Evolutionary conservation across 75 land plant genomes (phyloP).

Genomic region (Pinus tabuliformis): DNA sequence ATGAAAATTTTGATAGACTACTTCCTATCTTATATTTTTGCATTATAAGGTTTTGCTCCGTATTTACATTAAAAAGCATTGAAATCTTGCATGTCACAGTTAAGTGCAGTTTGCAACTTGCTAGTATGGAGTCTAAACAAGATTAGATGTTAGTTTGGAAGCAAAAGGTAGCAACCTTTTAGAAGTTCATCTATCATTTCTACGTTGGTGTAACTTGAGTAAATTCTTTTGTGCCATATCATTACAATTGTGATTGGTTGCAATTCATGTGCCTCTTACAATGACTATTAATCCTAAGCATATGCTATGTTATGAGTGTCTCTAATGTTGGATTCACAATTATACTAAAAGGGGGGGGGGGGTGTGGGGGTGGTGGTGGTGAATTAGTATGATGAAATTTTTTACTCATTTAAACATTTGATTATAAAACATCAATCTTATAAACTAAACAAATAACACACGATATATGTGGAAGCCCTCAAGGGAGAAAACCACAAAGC

Average conservation of each 20-base stretch:
- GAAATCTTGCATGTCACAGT: neutral
- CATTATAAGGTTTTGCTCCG: too few species aligned
- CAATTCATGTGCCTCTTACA: neutral
- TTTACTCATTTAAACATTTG: too few species aligned
- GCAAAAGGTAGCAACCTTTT: neutral
- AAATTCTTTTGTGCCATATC: neutral
- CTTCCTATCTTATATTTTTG: neutral
- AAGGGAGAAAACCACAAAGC: too few species aligned
- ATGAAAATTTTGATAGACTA: neutral
- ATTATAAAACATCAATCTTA: too few species aligned
- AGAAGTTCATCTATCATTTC: neutral
- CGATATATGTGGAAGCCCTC: too few species aligned
- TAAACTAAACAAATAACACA: too few species aligned
- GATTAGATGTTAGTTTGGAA: neutral
- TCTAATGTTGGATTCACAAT: too few species aligned
- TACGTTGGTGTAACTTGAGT: neutral
- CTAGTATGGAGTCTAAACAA: too few species aligned
- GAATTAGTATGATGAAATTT: too few species aligned
- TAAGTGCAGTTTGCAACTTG: neutral
- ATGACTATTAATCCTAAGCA: neutral
- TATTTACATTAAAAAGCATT: neutral
- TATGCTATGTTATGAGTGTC: too few species aligned
- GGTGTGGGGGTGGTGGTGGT: too few species aligned
- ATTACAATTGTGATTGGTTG: neutral
- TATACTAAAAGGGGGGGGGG: too few species aligned